phyloP scores from a whole-genome alignment of 2,329 filamentous ascomycete genomes.

The Podosphaera fusca region DNA sequence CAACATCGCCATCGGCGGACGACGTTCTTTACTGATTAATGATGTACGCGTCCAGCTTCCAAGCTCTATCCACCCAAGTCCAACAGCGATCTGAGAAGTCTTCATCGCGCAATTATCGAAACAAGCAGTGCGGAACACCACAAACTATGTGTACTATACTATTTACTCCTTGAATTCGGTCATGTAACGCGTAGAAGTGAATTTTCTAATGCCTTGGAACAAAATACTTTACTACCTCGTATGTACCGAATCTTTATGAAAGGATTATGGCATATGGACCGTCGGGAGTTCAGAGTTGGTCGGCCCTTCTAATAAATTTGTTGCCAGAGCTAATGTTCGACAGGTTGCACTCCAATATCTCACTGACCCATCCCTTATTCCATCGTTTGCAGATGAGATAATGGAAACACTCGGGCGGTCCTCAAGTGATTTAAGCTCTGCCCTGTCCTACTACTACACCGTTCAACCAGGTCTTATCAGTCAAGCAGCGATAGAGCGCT shows the following conservation, averaged over 20 bases:
- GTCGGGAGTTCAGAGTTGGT: slow-evolving; percentile 38
- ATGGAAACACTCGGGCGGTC: slow-evolving; percentile 43
- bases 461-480: slow-evolving; percentile 50
- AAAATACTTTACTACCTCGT: slow-evolving; percentile 39
- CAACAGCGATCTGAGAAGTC: slow-evolving; percentile 39
- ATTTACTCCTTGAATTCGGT: slow-evolving; percentile 53
- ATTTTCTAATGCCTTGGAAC: slow-evolving; percentile 32
- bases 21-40: not conserved
- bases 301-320: slow-evolving; percentile 12
- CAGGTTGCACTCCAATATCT: slow-evolving; percentile 50
- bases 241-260: slow-evolving; percentile 65
- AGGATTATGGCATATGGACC: slow-evolving; percentile 62
- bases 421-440: slow-evolving; percentile 37
- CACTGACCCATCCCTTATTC: slow-evolving; percentile 54
- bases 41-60: slow-evolving; percentile 19
- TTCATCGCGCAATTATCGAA: slow-evolving; percentile 48
- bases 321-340: slow-evolving; percentile 9
- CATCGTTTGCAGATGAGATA: slow-evolving; percentile 69
- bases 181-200: slow-evolving; percentile 20
- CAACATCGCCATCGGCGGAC: not conserved
- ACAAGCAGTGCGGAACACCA: slow-evolving; percentile 44
- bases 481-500: slow-evolving; percentile 34
- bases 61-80: slow-evolving; percentile 55
- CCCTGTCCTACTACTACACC: slow-evolving; percentile 58
- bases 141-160: slow-evolving; percentile 66